Conservation (phyloP, 2,329 filamentous ascomycete species). For the Dothidotthia symphoricarpi region DNA sequence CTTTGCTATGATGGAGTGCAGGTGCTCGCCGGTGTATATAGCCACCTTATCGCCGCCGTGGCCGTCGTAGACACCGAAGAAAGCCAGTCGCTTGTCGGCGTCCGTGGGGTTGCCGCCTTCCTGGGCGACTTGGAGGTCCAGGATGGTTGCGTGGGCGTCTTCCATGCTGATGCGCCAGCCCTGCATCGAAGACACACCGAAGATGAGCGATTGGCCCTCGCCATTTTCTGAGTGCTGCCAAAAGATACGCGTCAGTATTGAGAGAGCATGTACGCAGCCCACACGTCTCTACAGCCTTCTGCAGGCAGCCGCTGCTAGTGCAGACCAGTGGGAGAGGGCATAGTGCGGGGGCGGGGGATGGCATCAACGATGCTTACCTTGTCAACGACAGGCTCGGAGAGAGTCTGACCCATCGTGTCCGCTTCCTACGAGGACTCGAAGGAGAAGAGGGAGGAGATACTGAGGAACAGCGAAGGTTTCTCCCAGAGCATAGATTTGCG, state of each 20-base stretch:
- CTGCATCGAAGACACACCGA: constrained; percentile 97
- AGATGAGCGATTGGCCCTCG: constrained; percentile 89
- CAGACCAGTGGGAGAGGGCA: no score
- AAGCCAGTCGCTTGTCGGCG: constrained; percentile 74
- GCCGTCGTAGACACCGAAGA: constrained; percentile 97
- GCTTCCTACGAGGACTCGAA: constrained; percentile 30
- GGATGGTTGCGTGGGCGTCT: constrained; percentile 85
- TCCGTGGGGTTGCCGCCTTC: constrained; percentile 57
- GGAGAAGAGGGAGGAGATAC: constrained; percentile 20
- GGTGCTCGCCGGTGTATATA: constrained; percentile 84
- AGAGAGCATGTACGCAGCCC: neutral
- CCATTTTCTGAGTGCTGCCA: constrained; percentile 78
- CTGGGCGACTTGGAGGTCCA: constrained; percentile 73
- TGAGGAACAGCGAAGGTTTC: constrained; percentile 20
- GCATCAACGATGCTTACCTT: constrained; percentile 67
- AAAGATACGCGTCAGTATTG: constrained; percentile 6
- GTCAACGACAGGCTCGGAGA: constrained; percentile 97
- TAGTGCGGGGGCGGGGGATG: constrained; percentile 35
- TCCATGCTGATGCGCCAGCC: constrained; percentile 99
- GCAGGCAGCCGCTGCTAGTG: constrained; percentile 12
- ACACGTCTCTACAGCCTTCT: constrained; percentile 3
- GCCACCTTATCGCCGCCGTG: constrained; percentile 97
- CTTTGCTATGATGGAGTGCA: constrained; percentile 91
- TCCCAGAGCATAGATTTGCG: constrained; percentile 37
- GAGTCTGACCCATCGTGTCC: constrained; percentile 86